Conservation (phyloP, 768 basidiomycete genomes). For the Infundibulicybe gibba region DNA sequence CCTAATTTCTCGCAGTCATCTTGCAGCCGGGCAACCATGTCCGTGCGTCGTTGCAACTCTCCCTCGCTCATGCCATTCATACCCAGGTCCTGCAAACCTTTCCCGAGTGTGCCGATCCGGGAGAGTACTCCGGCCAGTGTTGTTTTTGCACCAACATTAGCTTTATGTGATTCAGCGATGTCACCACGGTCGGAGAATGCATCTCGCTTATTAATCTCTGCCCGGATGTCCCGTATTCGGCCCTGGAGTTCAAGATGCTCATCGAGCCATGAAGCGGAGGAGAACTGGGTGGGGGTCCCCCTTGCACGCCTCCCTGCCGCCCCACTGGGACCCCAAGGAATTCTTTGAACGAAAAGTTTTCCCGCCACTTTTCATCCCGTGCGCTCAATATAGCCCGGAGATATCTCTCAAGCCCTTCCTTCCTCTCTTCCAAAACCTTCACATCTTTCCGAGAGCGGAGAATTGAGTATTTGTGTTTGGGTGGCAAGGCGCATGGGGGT, state of each 20-base stretch:
- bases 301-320: constrained; percentile 32
- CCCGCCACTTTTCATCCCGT: constrained; percentile 82
- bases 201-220: constrained; percentile 85
- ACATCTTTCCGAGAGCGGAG: constrained; percentile 55
- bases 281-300: constrained; percentile 50
- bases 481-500: constrained; percentile 79
- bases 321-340: constrained; percentile 84
- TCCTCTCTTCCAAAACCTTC: constrained; percentile 73
- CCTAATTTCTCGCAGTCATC: constrained; percentile 90
- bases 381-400: constrained; percentile 81
- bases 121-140: constrained; percentile 75
- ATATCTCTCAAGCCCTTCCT: constrained; percentile 75
- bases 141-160: constrained; percentile 84
- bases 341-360: constrained; percentile 72
- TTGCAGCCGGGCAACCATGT: constrained; percentile 83
- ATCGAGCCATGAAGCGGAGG: constrained; percentile 82
- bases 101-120: constrained; percentile 68
- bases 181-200: constrained; percentile 76
- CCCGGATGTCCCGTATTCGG: constrained; percentile 76
- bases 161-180: constrained; percentile 67
- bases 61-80: constrained; percentile 80
- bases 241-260: constrained; percentile 80
- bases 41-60: constrained; percentile 86
- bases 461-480: constrained; percentile 77
- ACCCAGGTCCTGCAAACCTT: constrained; percentile 62